phyloP scores from a whole-genome alignment of 2,329 filamentous ascomycete species.

The Colletotrichum sojae region DNA sequence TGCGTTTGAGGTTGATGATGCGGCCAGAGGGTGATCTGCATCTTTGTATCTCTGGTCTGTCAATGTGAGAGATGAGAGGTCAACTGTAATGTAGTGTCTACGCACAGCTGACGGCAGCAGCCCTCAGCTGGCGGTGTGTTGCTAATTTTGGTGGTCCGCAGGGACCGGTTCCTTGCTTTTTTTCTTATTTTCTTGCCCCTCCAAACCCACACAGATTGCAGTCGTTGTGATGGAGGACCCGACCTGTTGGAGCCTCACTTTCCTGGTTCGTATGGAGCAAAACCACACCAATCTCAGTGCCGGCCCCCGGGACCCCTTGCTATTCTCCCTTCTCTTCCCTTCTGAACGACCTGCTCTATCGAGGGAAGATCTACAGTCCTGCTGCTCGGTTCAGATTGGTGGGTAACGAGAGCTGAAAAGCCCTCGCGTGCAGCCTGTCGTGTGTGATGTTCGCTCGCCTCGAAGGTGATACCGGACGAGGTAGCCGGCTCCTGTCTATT shows the following conservation, averaged over 20 bases:
- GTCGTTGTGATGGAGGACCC: background rate
- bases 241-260: conserved; percentile 15
- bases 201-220: too few species aligned
- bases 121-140: background rate
- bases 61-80: conserved; percentile 13
- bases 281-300: background rate
- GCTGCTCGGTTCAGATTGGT: background rate
- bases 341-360: background rate
- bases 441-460: background rate
- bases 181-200: too few species aligned
- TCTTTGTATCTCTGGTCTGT: background rate
- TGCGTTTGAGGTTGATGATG: conserved; percentile 15
- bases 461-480: background rate
- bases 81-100: too few species aligned
- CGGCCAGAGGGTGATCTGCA: conserved; percentile 4
- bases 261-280: background rate
- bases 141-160: conserved; percentile 16
- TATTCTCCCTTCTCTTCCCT: background rate
- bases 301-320: background rate
- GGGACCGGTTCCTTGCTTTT: background rate
- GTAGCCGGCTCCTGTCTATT: background rate
- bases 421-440: background rate
- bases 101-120: too few species aligned
- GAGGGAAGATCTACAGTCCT: background rate
- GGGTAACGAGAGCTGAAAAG: conserved; percentile 9